phyloP scores from a whole-genome alignment of 306 rosid species.

The Rosa lucieae region DNA sequence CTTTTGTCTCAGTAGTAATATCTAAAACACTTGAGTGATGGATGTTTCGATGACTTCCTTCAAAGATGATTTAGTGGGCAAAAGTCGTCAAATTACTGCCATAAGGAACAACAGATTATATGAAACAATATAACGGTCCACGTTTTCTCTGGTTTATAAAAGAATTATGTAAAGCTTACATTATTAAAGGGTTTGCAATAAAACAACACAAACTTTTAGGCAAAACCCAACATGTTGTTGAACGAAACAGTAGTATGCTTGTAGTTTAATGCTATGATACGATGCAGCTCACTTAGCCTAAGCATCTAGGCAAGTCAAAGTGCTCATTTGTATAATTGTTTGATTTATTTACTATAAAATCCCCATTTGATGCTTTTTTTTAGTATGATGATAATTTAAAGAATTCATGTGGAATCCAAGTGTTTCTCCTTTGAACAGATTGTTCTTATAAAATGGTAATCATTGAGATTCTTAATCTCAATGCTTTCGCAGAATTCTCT shows the following conservation, averaged over 20 bases:
- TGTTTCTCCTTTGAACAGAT: not conserved
- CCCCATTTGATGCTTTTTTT: not conserved
- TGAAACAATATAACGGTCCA: not conserved
- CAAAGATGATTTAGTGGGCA: too few relatives aligned
- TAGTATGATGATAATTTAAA: not conserved
- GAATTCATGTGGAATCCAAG: not conserved
- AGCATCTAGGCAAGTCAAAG: slow-evolving; percentile 29
- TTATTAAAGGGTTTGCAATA: not conserved
- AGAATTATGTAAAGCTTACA: not conserved
- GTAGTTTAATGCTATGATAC: not conserved
- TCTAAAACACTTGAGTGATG: too few relatives aligned
- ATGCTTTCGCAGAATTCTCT: not conserved
- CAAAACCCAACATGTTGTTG: slow-evolving; percentile 13
- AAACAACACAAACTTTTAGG: slow-evolving; percentile 3
- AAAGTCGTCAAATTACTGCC: too few relatives aligned
- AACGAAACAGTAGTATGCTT: slow-evolving; percentile 2
- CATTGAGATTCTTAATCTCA: not conserved
- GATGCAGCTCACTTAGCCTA: slow-evolving; percentile 13
- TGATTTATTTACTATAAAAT: not conserved
- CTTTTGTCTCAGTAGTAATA: too few relatives aligned
- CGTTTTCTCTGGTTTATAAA: slow-evolving; percentile 1
- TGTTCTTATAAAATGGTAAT: not conserved
- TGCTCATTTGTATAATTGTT: not conserved
- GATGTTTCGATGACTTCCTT: too few relatives aligned
- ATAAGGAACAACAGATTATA: slow-evolving; percentile 19